phyloP scores from a whole-genome alignment of 441 rosid genomes.

The Cnidoscolus chayamansa region DNA sequence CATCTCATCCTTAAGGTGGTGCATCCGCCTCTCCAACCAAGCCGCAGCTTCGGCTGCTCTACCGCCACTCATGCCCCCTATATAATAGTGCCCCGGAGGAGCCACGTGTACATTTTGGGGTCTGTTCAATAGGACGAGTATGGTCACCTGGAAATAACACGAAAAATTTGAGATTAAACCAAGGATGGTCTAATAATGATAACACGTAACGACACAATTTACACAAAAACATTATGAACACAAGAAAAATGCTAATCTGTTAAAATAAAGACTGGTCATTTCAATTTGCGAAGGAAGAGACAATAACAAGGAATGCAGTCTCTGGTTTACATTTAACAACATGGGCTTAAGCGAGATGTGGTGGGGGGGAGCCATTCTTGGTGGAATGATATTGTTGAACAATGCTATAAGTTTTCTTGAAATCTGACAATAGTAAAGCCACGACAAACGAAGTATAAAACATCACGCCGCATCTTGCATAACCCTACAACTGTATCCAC shows the following conservation, averaged over 20 bases:
- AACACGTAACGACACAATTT: neutral
- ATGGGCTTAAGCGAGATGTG: neutral
- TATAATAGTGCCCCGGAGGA: constrained; percentile 35
- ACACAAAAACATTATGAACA: neutral
- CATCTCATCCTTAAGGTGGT: constrained; percentile 77
- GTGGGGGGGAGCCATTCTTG: neutral
- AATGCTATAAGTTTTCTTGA: neutral
- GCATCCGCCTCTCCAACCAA: constrained; percentile 74
- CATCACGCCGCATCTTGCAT: no score
- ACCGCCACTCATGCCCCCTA: constrained; percentile 32
- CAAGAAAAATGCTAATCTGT: neutral
- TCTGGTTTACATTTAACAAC: neutral
- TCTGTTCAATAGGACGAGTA: constrained; percentile 63
- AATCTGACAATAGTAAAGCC: no score
- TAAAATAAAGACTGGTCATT: no score
- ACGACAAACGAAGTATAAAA: neutral
- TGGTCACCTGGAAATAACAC: constrained; percentile 53
- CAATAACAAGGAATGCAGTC: no score
- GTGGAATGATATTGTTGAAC: neutral
- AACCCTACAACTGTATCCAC: neutral
- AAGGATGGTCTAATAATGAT: neutral
- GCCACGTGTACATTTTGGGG: constrained; percentile 54
- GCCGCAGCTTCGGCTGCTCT: constrained; percentile 42
- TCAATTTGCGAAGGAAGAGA: no score
- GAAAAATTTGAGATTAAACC: neutral